Evolutionary conservation across 768 basidiomycete genomes (phyloP), one percentile per base, ranked within the genome.

Genomic region (Artomyces pyxidatus): DNA sequence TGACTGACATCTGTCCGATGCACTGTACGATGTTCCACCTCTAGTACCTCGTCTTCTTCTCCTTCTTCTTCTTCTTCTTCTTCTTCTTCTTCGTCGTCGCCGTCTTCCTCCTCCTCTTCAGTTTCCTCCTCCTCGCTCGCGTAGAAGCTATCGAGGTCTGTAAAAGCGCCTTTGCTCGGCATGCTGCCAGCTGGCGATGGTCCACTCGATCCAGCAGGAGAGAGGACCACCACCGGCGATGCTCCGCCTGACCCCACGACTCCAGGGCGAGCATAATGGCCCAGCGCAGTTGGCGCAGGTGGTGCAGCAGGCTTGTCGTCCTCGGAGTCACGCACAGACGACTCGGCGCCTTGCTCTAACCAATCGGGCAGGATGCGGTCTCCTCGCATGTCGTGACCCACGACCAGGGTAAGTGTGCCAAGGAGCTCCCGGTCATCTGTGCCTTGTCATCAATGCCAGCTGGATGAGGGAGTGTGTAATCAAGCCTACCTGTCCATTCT

Each of bases 271-370:
- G 59, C 59, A 28, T 60, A 41, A 62, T 76, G 55, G n/a, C 71
- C 72, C 38, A 77, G 65, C 2, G 74, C 71, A 28, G 67, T 63
- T 4, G 67, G 59, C 16, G 59, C 64, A 35, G 67, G 66, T 17
- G 64, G 60, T 7, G 37, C 26, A 1, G 56, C 59, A n/a, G 59
- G 59, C 1, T 56, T 55, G 48, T 85, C 84, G 9, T 84, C 81
- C 40, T 75, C 77, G 17, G 68, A 71, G 52, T 91, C 85, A 50
- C 94, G 76, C 48, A 97, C 65, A 0, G 76, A 71, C 1, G 87
- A 68, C 55, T 92, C 88, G 4, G 88, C 88, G 0, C 91, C 92
- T 47, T 78, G 73, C 63, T 94, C 90, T 5, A 87, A 72, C 94
- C 94, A 96, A 58, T 90, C 89, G 0, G 90, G 88, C 0, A 95